Conservation (phyloP, 2,329 filamentous ascomycete species). For the Teratosphaeria zuluensis region DNA sequence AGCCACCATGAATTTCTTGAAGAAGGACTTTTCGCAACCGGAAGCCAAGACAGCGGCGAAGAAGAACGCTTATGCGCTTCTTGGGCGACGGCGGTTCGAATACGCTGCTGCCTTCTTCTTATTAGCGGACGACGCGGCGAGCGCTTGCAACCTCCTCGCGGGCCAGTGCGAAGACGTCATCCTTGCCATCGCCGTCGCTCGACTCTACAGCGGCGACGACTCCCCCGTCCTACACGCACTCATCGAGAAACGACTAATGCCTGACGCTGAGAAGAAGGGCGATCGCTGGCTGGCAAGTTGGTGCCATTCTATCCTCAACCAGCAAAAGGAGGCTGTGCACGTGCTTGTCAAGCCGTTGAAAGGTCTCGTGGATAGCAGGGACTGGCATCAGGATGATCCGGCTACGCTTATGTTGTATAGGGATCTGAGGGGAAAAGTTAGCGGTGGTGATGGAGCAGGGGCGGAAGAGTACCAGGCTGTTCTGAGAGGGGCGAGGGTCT, state of each 20-base stretch:
- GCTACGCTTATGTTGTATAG: slow-evolving; percentile 79
- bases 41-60: slow-evolving; percentile 82
- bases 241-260: slow-evolving; percentile 69
- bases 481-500: slow-evolving; percentile 63
- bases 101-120: slow-evolving; percentile 96
- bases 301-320: slow-evolving; percentile 85
- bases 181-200: slow-evolving; percentile 75
- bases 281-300: slow-evolving; percentile 93
- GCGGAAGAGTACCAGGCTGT: slow-evolving; percentile 45
- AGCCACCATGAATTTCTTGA: slow-evolving; percentile 67
- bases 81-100: slow-evolving; percentile 83
- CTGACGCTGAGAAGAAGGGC: slow-evolving; percentile 66
- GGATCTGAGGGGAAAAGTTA: slow-evolving; percentile 64
- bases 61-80: slow-evolving; percentile 92
- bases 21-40: slow-evolving; percentile 85
- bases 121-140: slow-evolving; percentile 71
- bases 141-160: slow-evolving; percentile 77
- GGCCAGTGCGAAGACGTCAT: slow-evolving; percentile 84
- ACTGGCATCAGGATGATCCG: slow-evolving; percentile 73
- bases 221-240: slow-evolving; percentile 64
- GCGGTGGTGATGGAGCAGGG: slow-evolving; percentile 36
- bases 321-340: slow-evolving; percentile 74
- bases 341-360: slow-evolving; percentile 63
- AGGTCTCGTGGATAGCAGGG: slow-evolving; percentile 45
- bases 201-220: slow-evolving; percentile 80